A percentile compares a stretch with the other conserved stretches of the same genome.
phyloP scores from a whole-genome alignment of 805 yeast species.

The Starmerella geochares region DNA sequence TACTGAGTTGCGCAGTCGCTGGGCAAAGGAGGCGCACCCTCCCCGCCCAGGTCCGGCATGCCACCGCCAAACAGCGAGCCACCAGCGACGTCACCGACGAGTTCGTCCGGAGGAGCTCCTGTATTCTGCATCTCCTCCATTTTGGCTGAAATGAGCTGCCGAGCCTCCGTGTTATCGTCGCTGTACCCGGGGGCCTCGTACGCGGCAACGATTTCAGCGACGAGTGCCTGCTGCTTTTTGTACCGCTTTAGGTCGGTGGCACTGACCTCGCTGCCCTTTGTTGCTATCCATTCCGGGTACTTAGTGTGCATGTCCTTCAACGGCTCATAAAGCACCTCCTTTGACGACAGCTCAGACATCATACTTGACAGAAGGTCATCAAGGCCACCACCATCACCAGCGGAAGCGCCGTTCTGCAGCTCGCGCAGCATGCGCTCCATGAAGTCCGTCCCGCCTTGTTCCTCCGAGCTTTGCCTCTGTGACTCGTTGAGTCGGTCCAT shows the following conservation, averaged over 20 bases:
- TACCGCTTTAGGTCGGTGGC: constrained; percentile 45
- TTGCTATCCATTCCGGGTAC: constrained; percentile 60
- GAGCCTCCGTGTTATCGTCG: constrained; percentile 38
- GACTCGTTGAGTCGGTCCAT: constrained; percentile 73
- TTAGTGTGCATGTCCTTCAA: constrained; percentile 66
- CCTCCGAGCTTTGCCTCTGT: constrained; percentile 42
- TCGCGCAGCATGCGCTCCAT: constrained; percentile 58
- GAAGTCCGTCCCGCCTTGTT: constrained; percentile 36
- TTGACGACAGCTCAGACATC: constrained; percentile 72
- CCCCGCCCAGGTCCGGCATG: constrained; percentile 7
- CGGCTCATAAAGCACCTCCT: constrained; percentile 80
- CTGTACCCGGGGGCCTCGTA: constrained; percentile 58
- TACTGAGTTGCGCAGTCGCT: constrained; percentile 19
- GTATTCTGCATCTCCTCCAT: constrained; percentile 55
- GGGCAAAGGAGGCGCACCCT: constrained; percentile 13
- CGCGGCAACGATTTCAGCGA: constrained; percentile 49
- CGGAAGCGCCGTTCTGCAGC: constrained; percentile 34
- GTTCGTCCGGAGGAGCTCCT: constrained; percentile 72
- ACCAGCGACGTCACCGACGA: constrained; percentile 49
- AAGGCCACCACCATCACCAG: constrained; percentile 43
- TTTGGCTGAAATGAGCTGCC: constrained; percentile 45
- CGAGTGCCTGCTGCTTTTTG: constrained; percentile 50
- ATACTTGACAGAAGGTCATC: constrained; percentile 62
- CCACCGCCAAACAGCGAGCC: constrained; percentile 34
- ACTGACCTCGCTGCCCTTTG: constrained; percentile 37